These are phyloP conservation scores for Ophiostoma fasciatum DNA, from an alignment of 2,329 filamentous ascomycete genomes.

Conservation along the genomic window DNA sequence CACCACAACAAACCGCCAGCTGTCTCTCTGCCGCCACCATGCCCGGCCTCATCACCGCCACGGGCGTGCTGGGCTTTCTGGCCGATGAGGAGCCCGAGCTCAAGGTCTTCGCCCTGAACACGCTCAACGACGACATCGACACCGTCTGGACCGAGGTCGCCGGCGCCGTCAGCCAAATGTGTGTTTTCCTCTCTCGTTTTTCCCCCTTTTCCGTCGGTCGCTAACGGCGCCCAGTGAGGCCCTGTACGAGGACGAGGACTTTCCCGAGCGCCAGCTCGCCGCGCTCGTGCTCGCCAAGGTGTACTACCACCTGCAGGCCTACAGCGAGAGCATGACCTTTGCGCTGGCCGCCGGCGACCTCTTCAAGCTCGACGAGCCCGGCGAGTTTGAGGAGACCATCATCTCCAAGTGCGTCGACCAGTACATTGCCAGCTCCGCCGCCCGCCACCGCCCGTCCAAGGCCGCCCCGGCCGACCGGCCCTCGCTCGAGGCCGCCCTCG, in stretches of 20 bases:
- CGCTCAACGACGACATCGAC: constrained; percentile 91
- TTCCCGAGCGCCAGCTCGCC: constrained; percentile 85
- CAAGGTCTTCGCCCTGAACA: constrained; percentile 87
- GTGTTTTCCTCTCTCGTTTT: constrained; percentile 14
- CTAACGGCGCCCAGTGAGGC: constrained; percentile 53
- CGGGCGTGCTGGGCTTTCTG: constrained; percentile 87
- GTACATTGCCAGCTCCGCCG: constrained; percentile 64
- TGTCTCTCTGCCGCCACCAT: constrained; percentile 38
- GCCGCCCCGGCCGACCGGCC: constrained; percentile 34
- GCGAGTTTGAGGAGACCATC: constrained; percentile 98
- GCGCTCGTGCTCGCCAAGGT: constrained; percentile 93
- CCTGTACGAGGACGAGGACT: constrained; percentile 90
- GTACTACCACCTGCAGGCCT: constrained; percentile 97
- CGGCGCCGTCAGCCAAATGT: constrained; percentile 86
- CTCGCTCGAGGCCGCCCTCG: constrained; percentile 70
- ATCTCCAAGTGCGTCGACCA: constrained; percentile 97
- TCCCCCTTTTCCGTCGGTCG: not conserved
- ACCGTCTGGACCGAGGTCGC: constrained; percentile 97
- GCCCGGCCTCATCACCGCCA: constrained; percentile 88
- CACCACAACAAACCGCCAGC: not conserved
- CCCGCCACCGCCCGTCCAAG: constrained; percentile 32
- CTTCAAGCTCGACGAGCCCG: constrained; percentile 79
- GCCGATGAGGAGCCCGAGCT: constrained; percentile 89
- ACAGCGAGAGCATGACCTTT: constrained; percentile 98
- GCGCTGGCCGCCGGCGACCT: constrained; percentile 87